These are phyloP conservation scores for Mortierella sp. DNA, from an alignment of 371 early-diverging fungal species.

Conservation along the genomic window DNA sequence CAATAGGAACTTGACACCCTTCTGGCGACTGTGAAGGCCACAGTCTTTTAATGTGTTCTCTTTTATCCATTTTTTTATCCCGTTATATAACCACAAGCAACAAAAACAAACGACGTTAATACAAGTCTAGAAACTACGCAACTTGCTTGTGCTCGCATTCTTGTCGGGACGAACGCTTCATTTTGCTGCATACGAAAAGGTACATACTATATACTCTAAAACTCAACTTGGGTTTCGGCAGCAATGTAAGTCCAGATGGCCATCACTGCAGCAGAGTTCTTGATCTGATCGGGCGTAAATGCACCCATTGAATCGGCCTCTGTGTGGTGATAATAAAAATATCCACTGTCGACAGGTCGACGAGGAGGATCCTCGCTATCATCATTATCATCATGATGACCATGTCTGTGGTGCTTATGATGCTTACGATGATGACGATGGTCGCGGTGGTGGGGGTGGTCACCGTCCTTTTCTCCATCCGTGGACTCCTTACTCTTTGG, in stretches of 20 bases:
- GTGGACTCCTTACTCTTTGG: slow-evolving; percentile 7
- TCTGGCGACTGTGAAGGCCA: slow-evolving; percentile 51
- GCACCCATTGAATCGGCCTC: slow-evolving; percentile 60
- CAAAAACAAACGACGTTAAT: no score
- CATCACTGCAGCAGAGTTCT: slow-evolving; percentile 62
- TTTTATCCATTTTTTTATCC: background rate
- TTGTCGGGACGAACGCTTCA: no score
- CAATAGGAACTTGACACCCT: slow-evolving; percentile 46
- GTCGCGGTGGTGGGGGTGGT: background rate
- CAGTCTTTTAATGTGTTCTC: background rate
- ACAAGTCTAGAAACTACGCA: no score
- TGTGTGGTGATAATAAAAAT: slow-evolving; percentile 64
- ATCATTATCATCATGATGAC: slow-evolving; percentile 6
- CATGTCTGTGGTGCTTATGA: slow-evolving; percentile 1
- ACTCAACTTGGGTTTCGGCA: slow-evolving; percentile 50
- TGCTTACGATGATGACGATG: background rate
- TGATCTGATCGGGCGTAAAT: slow-evolving; percentile 62
- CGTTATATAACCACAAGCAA: no score
- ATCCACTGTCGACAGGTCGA: slow-evolving; percentile 43
- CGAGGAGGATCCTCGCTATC: slow-evolving; percentile 28
- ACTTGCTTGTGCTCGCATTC: no score
- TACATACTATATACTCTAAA: background rate
- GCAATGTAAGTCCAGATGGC: slow-evolving; percentile 65
- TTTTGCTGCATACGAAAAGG: no score
- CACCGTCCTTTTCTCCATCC: slow-evolving; percentile 10